Evolutionary conservation across 768 basidiomycete species (phyloP).

Genomic region (Kwoniella botswanensis): DNA sequence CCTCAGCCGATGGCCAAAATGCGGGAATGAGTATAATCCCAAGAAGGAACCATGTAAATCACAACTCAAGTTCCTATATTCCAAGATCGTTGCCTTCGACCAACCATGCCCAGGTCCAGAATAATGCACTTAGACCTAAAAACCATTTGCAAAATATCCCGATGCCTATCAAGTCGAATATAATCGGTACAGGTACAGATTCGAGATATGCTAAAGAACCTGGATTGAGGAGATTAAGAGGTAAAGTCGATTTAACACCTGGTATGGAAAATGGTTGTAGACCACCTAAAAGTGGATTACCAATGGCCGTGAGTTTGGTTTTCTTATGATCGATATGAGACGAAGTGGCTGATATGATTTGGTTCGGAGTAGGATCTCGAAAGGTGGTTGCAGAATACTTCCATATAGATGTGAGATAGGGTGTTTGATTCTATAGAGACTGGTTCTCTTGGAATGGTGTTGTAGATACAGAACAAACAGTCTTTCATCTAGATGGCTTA

Average conservation of each 20-base stretch:
- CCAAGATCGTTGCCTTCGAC: slow-evolving; percentile 13
- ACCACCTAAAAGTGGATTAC: slow-evolving; percentile 41
- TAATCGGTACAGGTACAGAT: slow-evolving; percentile 1
- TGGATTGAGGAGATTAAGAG: slow-evolving; percentile 7
- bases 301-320: slow-evolving; percentile 27
- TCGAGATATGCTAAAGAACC: not conserved
- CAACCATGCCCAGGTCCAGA: not conserved
- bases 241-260: slow-evolving; percentile 40
- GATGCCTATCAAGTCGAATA: not conserved
- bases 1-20: not conserved
- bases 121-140: slow-evolving; percentile 1
- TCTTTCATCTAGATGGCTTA: too few species aligned
- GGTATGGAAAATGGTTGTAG: slow-evolving; percentile 38
- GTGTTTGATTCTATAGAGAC: not conserved
- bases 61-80: not conserved
- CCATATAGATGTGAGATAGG: not conserved
- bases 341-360: not conserved
- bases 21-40: slow-evolving; percentile 1
- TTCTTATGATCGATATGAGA: not conserved
- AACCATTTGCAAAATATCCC: slow-evolving; percentile 1
- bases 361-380: slow-evolving; percentile 4
- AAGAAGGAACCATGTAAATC: slow-evolving; percentile 1
- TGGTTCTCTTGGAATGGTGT: not conserved
- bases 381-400: slow-evolving; percentile 11
- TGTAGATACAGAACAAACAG: too few species aligned